These are phyloP conservation scores for Solanum gandarillasii DNA, from an alignment of 257 asterid species.

Conservation along the genomic window DNA sequence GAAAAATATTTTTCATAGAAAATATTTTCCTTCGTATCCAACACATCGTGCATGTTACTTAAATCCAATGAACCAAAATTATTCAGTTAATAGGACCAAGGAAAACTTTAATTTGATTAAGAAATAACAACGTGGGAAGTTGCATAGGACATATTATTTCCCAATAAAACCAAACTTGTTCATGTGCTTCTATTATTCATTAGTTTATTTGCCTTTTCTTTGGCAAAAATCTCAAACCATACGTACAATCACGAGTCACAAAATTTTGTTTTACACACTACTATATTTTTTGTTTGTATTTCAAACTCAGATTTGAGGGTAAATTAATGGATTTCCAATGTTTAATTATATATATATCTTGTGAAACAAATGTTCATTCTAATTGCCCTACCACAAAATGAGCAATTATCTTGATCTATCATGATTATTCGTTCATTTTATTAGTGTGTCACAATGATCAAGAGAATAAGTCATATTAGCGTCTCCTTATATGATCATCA, in stretches of 20 bases:
- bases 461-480: neutral
- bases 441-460: neutral
- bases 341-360: neutral
- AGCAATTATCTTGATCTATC: neutral
- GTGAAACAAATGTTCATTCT: neutral
- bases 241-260: neutral
- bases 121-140: neutral
- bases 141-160: neutral
- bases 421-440: neutral
- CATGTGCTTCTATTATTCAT: neutral
- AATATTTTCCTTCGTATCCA: neutral
- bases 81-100: neutral
- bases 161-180: neutral
- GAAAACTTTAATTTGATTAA: neutral
- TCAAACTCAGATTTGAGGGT: neutral
- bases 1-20: neutral
- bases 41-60: neutral
- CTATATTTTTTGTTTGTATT: neutral
- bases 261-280: neutral
- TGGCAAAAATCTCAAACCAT: neutral
- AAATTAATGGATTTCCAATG: neutral
- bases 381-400: neutral
- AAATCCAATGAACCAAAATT: neutral
- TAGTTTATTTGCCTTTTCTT: neutral
- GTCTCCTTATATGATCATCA: neutral